A percentile compares a stretch with the other conserved stretches of the same genome.
These are phyloP conservation scores for Marasmius oreades DNA, from an alignment of 1,284 basidiomycete genomes.

Conservation along the genomic window DNA sequence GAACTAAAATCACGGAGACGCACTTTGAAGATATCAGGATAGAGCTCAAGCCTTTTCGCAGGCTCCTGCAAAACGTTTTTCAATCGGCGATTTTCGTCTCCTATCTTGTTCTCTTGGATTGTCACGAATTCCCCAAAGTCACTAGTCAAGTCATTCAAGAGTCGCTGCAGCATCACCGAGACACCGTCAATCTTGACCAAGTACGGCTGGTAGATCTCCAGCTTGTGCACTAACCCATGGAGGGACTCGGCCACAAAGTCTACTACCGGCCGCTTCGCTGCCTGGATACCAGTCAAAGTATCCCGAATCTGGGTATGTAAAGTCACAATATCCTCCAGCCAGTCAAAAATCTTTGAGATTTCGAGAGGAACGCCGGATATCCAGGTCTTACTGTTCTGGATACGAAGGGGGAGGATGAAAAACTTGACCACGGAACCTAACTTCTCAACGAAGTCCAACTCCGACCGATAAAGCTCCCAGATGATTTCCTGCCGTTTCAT, in stretches of 20 bases:
- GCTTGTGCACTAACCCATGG: constrained; percentile 53
- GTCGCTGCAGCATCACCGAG: constrained; percentile 48
- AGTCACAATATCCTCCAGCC: constrained; percentile 80
- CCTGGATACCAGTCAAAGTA: constrained; percentile 43
- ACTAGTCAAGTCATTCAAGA: constrained; percentile 49
- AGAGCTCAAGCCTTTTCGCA: constrained; percentile 67
- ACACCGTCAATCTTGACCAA: constrained; percentile 69
- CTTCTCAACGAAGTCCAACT: constrained; percentile 64
- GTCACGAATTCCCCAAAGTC: constrained; percentile 85
- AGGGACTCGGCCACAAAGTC: constrained; percentile 55
- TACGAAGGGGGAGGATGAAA: constrained; percentile 75
- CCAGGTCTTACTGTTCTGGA: constrained; percentile 66
- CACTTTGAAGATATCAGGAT: constrained; percentile 74
- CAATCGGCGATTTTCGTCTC: constrained; percentile 56
- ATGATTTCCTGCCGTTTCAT: constrained; percentile 66
- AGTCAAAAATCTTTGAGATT: constrained; percentile 73
- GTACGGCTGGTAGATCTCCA: constrained; percentile 86
- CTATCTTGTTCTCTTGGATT: constrained; percentile 59
- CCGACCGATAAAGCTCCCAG: constrained; percentile 64
- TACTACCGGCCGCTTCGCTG: constrained; percentile 44
- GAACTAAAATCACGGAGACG: constrained; percentile 25
- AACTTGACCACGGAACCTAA: constrained; percentile 61
- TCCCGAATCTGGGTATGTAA: constrained; percentile 65
- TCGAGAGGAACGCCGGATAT: constrained; percentile 72
- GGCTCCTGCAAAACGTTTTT: constrained; percentile 73